A percentile compares a stretch with the other conserved stretches of the same genome.
Evolutionary conservation across 2,329 filamentous ascomycete genomes (phyloP).

Genomic region (Davidsoniella australis): DNA sequence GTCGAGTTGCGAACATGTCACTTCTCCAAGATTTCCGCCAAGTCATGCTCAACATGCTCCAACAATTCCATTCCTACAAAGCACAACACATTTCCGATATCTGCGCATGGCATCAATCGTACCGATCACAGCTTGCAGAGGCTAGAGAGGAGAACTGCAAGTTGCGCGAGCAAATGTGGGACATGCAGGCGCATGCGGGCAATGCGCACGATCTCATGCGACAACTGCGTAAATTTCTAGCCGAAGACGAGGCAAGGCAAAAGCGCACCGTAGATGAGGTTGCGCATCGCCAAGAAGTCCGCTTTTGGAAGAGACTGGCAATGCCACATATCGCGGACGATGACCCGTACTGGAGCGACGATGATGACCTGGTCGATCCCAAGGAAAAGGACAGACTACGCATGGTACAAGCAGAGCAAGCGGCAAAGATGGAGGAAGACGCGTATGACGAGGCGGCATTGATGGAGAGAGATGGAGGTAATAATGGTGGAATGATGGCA

Average conservation of each 20-base stretch:
- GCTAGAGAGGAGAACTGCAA: conserved; percentile 46
- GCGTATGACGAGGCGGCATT: conserved; percentile 15
- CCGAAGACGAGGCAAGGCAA: conserved; percentile 38
- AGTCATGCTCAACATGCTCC: conserved; percentile 38
- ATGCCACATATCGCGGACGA: conserved; percentile 43
- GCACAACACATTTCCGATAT: conserved; percentile 44
- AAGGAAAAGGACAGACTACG: conserved; percentile 39
- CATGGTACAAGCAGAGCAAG: conserved; percentile 22
- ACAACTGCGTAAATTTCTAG: conserved; percentile 36
- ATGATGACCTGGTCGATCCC: conserved; percentile 45
- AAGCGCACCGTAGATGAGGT: conserved; percentile 35
- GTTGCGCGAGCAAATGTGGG: conserved; percentile 48
- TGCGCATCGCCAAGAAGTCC: conserved; percentile 38
- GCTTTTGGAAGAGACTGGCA: conserved; percentile 51
- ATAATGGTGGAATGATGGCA: background rate
- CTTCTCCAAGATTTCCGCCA: conserved; percentile 41
- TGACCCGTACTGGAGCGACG: conserved; percentile 45
- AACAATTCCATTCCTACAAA: conserved; percentile 51
- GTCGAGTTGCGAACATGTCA: conserved; percentile 41
- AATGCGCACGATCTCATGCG: conserved; percentile 41
- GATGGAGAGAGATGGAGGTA: conserved; percentile 14
- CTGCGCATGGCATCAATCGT: conserved; percentile 47
- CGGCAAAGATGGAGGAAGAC: conserved; percentile 21
- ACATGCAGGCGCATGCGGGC: conserved; percentile 44
- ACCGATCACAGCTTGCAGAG: conserved; percentile 46